Evolutionary conservation across 441 rosid genomes (phyloP), one percentile per base, ranked within the genome.

Genomic region (Brassica hybrid): DNA sequence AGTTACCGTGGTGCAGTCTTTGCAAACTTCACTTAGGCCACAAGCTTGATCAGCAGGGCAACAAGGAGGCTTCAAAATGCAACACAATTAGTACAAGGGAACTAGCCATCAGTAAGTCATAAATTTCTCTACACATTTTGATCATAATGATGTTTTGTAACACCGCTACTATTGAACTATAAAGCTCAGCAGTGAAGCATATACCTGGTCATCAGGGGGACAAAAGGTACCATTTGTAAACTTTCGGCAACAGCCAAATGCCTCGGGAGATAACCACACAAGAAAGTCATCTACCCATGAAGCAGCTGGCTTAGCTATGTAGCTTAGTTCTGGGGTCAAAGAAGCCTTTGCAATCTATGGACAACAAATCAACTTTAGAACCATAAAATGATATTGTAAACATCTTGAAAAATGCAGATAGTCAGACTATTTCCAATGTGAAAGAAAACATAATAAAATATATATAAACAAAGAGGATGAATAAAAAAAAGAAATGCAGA

Each of bases 241-340:
- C 79, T 94, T 92, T 65, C 99, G 89, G 68, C 99, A 96, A 84
- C 99, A 96, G 71, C 98, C 98, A 82, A 94, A 96, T 71, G 99
- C 99, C 86, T 96, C 98, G 2, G 99, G 99, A 81, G 98, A 96
- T 78, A 96, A 71, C 99, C 99, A 96, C 59, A 94, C 98, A 45
- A 96, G 98, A 85, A 94, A 92, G 83, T 96, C 99, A 80, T 96
- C 99, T n/a, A 96, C 94, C 99, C 98, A 96, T 21, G 99, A 94
- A 84, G 99, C 99, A 77, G 99, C 98, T 82, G 98, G 97, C 89
- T 90, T 96, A 66, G 99, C 98, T 81, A 96, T 90, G 81, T 90
- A 89, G 88, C 96, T 96, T 77, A 90, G 87, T 80, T 91, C 85
- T 41, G 99, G 95, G 45, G 82, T 81, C 79, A 89, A 81, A 36